phyloP scores from a whole-genome alignment of 139 green algal species.

The Ettlia oleoabundans region DNA sequence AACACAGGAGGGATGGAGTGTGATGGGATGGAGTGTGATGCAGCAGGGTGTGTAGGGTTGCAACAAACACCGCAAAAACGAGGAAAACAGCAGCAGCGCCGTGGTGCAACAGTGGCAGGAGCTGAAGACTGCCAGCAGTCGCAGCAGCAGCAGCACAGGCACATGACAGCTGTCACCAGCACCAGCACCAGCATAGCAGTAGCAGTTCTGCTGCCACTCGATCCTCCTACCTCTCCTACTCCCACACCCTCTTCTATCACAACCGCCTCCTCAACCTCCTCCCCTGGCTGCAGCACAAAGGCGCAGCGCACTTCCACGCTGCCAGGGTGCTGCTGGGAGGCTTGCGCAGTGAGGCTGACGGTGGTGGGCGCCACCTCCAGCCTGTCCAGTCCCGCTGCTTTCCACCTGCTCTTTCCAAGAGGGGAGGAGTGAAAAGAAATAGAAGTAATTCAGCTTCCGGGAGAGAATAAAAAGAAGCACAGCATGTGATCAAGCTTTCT shows the following conservation, averaged over 20 bases:
- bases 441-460: not conserved
- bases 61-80: too few species aligned
- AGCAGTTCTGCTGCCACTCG: too few species aligned
- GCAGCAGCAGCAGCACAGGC: not conserved
- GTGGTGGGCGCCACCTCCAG: slow-evolving; percentile 38
- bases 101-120: too few species aligned
- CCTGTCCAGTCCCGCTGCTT: slow-evolving; percentile 62
- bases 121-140: too few species aligned
- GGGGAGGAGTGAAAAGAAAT: not conserved
- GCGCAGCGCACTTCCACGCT: not conserved
- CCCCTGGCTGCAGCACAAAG: slow-evolving; percentile 24
- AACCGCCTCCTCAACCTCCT: not conserved
- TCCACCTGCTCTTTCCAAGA: slow-evolving; percentile 60
- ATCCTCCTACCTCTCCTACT: slow-evolving; percentile 64
- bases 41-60: not conserved
- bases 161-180: too few species aligned
- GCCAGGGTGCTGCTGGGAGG: not conserved
- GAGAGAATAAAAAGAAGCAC: not conserved
- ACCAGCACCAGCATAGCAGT: too few species aligned
- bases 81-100: too few species aligned
- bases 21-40: not conserved
- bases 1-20: not conserved
- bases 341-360: not conserved
- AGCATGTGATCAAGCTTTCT: not conserved
- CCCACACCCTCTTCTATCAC: slow-evolving; percentile 48